Conservation (phyloP, 176 grass and related monocot species). For the Cymbopogon citratus region DNA sequence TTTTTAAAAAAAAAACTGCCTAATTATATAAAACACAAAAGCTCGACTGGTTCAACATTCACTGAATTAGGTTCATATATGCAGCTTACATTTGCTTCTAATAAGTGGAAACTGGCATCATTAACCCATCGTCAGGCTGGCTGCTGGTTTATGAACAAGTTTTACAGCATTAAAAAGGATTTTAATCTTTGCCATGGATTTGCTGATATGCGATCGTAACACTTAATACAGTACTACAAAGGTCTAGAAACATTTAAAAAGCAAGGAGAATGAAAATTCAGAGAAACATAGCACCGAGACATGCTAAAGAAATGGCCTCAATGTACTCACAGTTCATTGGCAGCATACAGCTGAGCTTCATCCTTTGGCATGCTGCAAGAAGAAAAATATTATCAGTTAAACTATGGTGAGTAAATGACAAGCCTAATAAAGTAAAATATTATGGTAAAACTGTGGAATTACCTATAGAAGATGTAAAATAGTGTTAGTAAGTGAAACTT, state of each 20-base stretch:
- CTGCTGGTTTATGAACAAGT: not conserved
- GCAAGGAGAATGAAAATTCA: not conserved
- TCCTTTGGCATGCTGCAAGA: constrained; percentile 93
- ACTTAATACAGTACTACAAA: not conserved
- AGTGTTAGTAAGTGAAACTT: constrained; percentile 58
- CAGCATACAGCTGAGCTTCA: constrained; percentile 87
- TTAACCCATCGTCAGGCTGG: not conserved
- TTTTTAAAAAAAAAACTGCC: no score
- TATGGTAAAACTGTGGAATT: not conserved
- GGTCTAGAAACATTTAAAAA: constrained; percentile 19
- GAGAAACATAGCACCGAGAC: not conserved
- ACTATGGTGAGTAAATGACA: not conserved
- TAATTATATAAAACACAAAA: not conserved
- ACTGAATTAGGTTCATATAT: not conserved
- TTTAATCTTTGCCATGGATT: not conserved
- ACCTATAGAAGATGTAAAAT: constrained; percentile 99
- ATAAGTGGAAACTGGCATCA: not conserved
- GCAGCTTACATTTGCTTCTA: not conserved
- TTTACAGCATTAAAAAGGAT: not conserved
- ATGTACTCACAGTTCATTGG: constrained; percentile 76
- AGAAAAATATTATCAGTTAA: constrained; percentile 17
- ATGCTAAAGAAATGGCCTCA: constrained; percentile 13
- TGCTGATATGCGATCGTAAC: not conserved
- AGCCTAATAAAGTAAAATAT: constrained; percentile 7
- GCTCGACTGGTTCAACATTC: not conserved